Base-by-base conservation (phyloP, 1,284 basidiomycete species). In the Heterobasidion occidentale region DNA sequence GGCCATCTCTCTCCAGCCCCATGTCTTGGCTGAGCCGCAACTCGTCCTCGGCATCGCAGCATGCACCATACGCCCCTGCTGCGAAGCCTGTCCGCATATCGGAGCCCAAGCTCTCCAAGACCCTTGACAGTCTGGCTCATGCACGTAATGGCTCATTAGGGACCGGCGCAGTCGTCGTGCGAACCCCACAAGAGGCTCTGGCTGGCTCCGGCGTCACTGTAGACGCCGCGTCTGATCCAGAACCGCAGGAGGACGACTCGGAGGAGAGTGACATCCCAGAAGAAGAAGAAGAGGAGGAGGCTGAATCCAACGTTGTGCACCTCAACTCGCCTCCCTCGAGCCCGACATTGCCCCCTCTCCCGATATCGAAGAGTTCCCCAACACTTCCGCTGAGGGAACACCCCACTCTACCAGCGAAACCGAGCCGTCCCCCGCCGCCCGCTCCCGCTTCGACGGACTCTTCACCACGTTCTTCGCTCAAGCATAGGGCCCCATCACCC, bases 131-230 rank as follows among this genome's bases (percentile, higher is more conserved):
- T 3, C 60, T 77, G 45, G 65, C 68, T 45, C 61, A 72, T 44
- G 67, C 69, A 9, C 74, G 78, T 3, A 74, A 68, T 52, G 81
- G 81, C 5, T 66, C 71, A 1, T 75, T 90, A 11, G 88, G 87
- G 15, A 66, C 78, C 9, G 87, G 88, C 42, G 88, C 88, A 12
- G 83, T 74, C 2, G 71, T 91, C 20, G 88, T 91, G 36, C 75
- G 83, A 58, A 90, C 88, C 0, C 87, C 88, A 2, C 81, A 86
- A 59, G 88, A 91, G 53, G 88, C 88, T 36, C 72, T 90, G 56
- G 69, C 66, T 17, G 63, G 63, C 35, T 57, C 64, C 19, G 58
- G 61, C 34, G 59, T 62, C 17, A 36, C 57, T 5, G 55, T 58
- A 14, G 56, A 59, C 4, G 56, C 17, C 42, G 7, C 15, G 20